A percentile compares a stretch with the other conserved stretches of the same genome.
Evolutionary conservation across 805 yeast species (phyloP).

Genomic region (Candida insectorum): DNA sequence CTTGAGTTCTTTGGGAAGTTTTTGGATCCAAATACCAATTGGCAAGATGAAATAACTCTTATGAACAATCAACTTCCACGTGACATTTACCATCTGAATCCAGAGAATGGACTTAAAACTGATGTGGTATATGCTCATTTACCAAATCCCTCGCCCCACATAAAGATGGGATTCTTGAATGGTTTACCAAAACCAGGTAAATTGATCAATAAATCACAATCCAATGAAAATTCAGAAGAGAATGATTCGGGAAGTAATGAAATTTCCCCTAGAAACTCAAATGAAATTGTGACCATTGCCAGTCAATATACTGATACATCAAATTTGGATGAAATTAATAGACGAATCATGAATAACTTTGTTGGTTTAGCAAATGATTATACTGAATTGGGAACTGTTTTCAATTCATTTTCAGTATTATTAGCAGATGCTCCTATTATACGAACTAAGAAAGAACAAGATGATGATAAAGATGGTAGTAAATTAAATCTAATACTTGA

Average conservation of each 20-base stretch:
- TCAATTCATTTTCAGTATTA: constrained; percentile 54
- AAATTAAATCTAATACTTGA: constrained; percentile 50
- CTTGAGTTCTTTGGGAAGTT: constrained; percentile 70
- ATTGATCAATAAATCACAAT: constrained; percentile 9
- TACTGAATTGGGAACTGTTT: constrained; percentile 67
- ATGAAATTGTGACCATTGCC: too few relatives aligned
- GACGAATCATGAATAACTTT: constrained; percentile 51
- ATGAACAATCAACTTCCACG: constrained; percentile 38
- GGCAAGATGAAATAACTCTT: constrained; percentile 62
- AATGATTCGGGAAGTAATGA: constrained; percentile 2
- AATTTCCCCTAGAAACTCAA: constrained; percentile 5
- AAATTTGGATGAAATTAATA: constrained; percentile 56
- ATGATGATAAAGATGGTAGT: constrained; percentile 23
- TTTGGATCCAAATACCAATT: constrained; percentile 78
- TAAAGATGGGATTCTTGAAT: constrained; percentile 30
- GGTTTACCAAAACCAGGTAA: constrained; percentile 19
- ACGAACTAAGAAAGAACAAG: constrained; percentile 18
- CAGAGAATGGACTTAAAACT: constrained; percentile 40
- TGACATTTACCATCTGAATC: constrained; percentile 40
- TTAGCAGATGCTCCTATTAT: constrained; percentile 27
- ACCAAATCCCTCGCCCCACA: constrained; percentile 25
- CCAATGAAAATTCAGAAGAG: neutral
- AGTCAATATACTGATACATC: constrained; percentile 24
- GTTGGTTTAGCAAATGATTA: constrained; percentile 60
- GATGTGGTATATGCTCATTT: constrained; percentile 30